Evolutionary conservation across 1,284 basidiomycete genomes (phyloP), one percentile per base, ranked within the genome.

Genomic region (Hymenochaete sp.): DNA sequence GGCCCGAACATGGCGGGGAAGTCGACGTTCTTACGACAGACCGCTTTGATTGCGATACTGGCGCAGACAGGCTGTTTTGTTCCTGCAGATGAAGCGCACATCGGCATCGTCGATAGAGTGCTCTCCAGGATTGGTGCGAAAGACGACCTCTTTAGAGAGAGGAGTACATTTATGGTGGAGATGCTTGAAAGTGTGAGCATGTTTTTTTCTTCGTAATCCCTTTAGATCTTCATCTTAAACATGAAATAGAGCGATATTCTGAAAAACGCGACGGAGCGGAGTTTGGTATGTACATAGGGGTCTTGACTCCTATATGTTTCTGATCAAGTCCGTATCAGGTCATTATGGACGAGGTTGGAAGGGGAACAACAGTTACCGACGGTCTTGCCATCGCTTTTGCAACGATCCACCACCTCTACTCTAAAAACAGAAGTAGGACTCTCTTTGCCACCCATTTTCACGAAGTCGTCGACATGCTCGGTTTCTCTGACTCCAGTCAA

Each of bases 391-490:
- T 98, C 38, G 93, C 93, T 1, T 98, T 91, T 60, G 88, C 91
- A 0, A 82, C 92, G 1, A 70, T 96, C 10, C 79, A 93, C 57
- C 82, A 95, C 57, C 73, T 98, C 11, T 66, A 85, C 35, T 64
- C 70, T 13, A 65, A 75, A n/a, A 92, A 89, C 57, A 67, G 70
- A 43, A 92, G 87, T 59, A 77, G 92, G 18, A 77, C 87, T 1
- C 67, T 98, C 21, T 98, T 98, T 59, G 95, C 96, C 2, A 98
- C 95, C 9, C 95, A 98, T 63, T 97, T 97, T 57, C 92, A 98
- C 60, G 92, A 97, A 57, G 66, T 98, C 9, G 83, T 84, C 1
- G 82, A 89, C 52, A 82, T 98, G 75, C 68, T 95, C 14, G 80
- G 80, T 0, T 77, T 79, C 55, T 59, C 60, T 11, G 55, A 62